A percentile compares a stretch with the other conserved stretches of the same genome.
Evolutionary conservation across 768 basidiomycete species (phyloP).

Genomic region (Pilatotrama ljubarskyi): DNA sequence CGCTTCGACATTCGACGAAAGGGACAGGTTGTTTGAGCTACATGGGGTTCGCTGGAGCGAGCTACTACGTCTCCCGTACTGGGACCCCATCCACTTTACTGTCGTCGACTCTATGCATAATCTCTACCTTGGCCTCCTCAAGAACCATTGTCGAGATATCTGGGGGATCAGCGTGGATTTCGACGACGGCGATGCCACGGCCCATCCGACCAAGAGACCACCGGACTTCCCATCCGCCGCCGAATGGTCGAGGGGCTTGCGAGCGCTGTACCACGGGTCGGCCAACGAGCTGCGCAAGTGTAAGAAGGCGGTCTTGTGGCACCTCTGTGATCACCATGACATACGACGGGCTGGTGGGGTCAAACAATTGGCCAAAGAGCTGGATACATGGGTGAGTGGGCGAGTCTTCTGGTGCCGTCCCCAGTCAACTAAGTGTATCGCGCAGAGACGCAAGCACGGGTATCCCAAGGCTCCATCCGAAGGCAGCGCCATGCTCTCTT

Average conservation of each 20-base stretch:
- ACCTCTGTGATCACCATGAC: conserved; percentile 13
- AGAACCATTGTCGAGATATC: conserved; percentile 14
- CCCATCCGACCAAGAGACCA: no score
- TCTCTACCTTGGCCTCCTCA: conserved; percentile 34
- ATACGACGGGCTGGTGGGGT: conserved; percentile 10
- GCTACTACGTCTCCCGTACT: conserved; percentile 39
- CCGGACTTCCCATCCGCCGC: no score
- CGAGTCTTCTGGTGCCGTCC: no score
- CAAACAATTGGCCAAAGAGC: not conserved
- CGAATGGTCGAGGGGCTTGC: no score
- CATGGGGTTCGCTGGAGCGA: conserved; percentile 28
- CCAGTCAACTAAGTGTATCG: no score
- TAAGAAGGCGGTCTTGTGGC: conserved; percentile 1
- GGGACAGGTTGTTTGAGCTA: conserved; percentile 6
- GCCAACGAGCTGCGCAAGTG: not conserved
- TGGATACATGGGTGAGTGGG: conserved; percentile 15
- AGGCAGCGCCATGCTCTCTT: no score
- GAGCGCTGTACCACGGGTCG: no score
- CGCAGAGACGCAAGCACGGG: no score
- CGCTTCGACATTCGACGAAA: not conserved
- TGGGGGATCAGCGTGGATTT: conserved; percentile 27
- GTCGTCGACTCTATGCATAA: conserved; percentile 44
- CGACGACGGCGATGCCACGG: conserved; percentile 25
- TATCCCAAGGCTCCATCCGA: no score
- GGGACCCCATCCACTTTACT: conserved; percentile 33